Evolutionary conservation across 2,329 filamentous ascomycete genomes (phyloP).

Genomic region (Penicillium sp.): DNA sequence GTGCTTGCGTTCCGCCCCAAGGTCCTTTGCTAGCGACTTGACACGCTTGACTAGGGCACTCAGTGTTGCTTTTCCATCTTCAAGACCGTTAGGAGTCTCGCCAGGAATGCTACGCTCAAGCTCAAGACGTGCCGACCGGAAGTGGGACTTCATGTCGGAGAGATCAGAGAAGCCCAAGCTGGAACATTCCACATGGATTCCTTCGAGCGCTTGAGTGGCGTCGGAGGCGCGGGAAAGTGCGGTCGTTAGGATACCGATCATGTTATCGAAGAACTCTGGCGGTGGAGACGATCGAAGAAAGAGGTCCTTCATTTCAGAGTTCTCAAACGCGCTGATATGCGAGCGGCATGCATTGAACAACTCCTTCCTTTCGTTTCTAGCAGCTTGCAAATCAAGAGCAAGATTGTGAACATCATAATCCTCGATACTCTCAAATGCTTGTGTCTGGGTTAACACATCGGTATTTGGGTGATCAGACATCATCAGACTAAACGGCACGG

Average conservation of each 20-base stretch:
- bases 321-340: slow-evolving; percentile 23
- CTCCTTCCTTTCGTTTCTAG: slow-evolving; percentile 36
- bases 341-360: slow-evolving; percentile 40
- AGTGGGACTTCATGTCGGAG: slow-evolving; percentile 34
- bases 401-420: slow-evolving; percentile 29
- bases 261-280: slow-evolving; percentile 35
- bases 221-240: slow-evolving; percentile 37
- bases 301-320: slow-evolving; percentile 16
- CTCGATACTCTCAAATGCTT: slow-evolving; percentile 12
- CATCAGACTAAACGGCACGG: slow-evolving; percentile 18
- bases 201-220: slow-evolving; percentile 34
- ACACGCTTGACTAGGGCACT: slow-evolving; percentile 39
- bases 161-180: slow-evolving; percentile 40
- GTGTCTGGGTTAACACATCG: slow-evolving; percentile 19
- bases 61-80: slow-evolving; percentile 39
- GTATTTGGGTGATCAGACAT: slow-evolving; percentile 11
- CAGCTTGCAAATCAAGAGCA: slow-evolving; percentile 36
- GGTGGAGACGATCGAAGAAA: slow-evolving; percentile 34
- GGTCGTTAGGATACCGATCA: slow-evolving; percentile 34
- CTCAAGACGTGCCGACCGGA: slow-evolving; percentile 42
- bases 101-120: slow-evolving; percentile 44
- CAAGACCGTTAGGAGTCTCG: slow-evolving; percentile 38
- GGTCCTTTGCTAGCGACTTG: slow-evolving; percentile 30
- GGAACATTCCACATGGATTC: slow-evolving; percentile 34
- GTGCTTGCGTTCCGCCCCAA: slow-evolving; percentile 31